These are phyloP conservation scores for Cladosporium sp. DNA, from an alignment of 2,329 filamentous ascomycete species.

Conservation along the genomic window DNA sequence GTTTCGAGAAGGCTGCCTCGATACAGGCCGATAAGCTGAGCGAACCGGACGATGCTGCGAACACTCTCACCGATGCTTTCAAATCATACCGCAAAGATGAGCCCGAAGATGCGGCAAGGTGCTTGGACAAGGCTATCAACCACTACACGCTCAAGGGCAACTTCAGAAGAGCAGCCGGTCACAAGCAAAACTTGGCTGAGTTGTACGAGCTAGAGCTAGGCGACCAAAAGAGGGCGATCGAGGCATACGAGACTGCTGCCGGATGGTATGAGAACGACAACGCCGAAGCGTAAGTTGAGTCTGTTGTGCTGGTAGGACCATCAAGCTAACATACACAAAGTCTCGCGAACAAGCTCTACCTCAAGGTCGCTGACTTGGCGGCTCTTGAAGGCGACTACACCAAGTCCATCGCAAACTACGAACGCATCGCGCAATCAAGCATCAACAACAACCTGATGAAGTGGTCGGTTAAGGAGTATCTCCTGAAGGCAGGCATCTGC, in stretches of 20 bases:
- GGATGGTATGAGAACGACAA: constrained; percentile 87
- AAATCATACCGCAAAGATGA: constrained; percentile 88
- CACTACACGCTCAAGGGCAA: constrained; percentile 89
- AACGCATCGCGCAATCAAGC: constrained; percentile 70
- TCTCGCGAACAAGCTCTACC: constrained; percentile 86
- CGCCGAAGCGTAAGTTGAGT: constrained; percentile 65
- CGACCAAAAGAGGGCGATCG: constrained; percentile 72
- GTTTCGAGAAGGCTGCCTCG: constrained; percentile 78
- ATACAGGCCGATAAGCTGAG: constrained; percentile 78
- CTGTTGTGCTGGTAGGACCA: background rate
- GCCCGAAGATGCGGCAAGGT: constrained; percentile 76
- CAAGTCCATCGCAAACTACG: constrained; percentile 76
- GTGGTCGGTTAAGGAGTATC: constrained; percentile 92
- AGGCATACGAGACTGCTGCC: constrained; percentile 80
- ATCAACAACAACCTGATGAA: constrained; percentile 90
- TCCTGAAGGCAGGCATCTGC: constrained; percentile 90
- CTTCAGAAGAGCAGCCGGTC: constrained; percentile 81
- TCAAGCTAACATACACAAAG: constrained; percentile 40
- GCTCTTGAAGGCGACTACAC: constrained; percentile 80
- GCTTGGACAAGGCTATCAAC: constrained; percentile 72
- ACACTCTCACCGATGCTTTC: constrained; percentile 84
- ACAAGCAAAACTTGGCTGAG: constrained; percentile 85
- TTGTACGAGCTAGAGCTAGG: constrained; percentile 77
- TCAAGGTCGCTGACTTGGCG: constrained; percentile 85
- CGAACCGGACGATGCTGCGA: constrained; percentile 88